phyloP scores from a whole-genome alignment of 2,329 filamentous ascomycete species.

The Hymenoscyphus fraxineus region DNA sequence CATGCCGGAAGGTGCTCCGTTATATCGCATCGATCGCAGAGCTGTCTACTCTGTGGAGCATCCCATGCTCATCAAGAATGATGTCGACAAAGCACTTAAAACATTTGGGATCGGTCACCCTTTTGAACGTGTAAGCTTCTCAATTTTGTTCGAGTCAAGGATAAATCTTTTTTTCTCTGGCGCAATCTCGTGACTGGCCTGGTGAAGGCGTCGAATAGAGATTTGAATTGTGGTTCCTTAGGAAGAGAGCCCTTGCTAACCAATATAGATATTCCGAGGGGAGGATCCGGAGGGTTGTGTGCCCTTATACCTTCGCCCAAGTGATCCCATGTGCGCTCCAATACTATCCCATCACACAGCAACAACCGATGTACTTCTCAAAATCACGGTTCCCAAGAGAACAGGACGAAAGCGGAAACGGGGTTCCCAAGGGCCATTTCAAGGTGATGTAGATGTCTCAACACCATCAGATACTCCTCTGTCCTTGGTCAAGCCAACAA shows the following conservation, averaged over 20 bases:
- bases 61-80: slow-evolving; percentile 60
- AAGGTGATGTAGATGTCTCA: slow-evolving; percentile 32
- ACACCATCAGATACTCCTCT: slow-evolving; percentile 38
- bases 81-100: slow-evolving; percentile 56
- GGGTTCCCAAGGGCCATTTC: slow-evolving; percentile 66
- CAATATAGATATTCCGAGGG: slow-evolving; percentile 42
- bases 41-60: slow-evolving; percentile 62
- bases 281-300: slow-evolving; percentile 46
- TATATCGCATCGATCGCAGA: slow-evolving; percentile 48
- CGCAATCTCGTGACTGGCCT: slow-evolving; percentile 18
- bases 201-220: not conserved
- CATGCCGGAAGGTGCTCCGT: slow-evolving; percentile 33
- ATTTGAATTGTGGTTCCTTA: too few relatives aligned
- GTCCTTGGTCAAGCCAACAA: not conserved
- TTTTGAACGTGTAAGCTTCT: slow-evolving; percentile 30
- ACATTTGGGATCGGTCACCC: slow-evolving; percentile 48
- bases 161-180: slow-evolving; percentile 14
- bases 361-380: slow-evolving; percentile 81
- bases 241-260: not conserved
- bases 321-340: slow-evolving; percentile 75
- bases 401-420: slow-evolving; percentile 83
- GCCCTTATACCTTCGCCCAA: slow-evolving; percentile 72
- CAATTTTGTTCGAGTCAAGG: not conserved
- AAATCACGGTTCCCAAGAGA: slow-evolving; percentile 79
- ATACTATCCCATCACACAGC: slow-evolving; percentile 71